Evolutionary conservation across 306 rosid genomes (phyloP).

Genomic region (Rosa lucieae): DNA sequence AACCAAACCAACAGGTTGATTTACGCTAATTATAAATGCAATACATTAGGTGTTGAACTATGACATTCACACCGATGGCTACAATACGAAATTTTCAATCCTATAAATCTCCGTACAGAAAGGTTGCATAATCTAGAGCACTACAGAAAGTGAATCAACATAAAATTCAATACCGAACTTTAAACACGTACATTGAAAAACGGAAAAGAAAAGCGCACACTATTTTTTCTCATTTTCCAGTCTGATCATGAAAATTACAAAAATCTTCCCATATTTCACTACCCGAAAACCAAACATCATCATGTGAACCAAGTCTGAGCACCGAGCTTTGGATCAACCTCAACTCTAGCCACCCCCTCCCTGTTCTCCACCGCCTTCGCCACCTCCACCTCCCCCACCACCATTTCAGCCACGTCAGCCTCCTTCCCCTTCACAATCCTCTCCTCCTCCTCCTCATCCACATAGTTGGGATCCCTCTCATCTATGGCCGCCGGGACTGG

Average conservation of each 20-base stretch:
- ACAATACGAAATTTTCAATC: no score
- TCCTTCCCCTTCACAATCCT: constrained; percentile 30
- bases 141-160: no score
- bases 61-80: no score
- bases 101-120: no score
- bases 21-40: no score
- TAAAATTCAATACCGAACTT: no score
- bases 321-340: constrained; percentile 58
- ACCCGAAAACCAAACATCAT: neutral
- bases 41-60: no score
- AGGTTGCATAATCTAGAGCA: no score
- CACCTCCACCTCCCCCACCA: constrained; percentile 63
- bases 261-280: neutral
- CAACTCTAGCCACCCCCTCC: constrained; percentile 61
- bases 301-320: neutral
- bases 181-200: no score
- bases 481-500: constrained; percentile 69
- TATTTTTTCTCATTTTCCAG: neutral
- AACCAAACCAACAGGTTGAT: no score
- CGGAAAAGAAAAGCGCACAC: neutral
- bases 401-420: constrained; percentile 31
- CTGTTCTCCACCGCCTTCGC: constrained; percentile 39
- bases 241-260: neutral
- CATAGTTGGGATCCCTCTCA: constrained; percentile 74
- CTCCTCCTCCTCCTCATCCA: constrained; percentile 55